These are phyloP conservation scores for Sporobolomyces roseus DNA, from an alignment of 768 basidiomycete species.

Conservation along the genomic window DNA sequence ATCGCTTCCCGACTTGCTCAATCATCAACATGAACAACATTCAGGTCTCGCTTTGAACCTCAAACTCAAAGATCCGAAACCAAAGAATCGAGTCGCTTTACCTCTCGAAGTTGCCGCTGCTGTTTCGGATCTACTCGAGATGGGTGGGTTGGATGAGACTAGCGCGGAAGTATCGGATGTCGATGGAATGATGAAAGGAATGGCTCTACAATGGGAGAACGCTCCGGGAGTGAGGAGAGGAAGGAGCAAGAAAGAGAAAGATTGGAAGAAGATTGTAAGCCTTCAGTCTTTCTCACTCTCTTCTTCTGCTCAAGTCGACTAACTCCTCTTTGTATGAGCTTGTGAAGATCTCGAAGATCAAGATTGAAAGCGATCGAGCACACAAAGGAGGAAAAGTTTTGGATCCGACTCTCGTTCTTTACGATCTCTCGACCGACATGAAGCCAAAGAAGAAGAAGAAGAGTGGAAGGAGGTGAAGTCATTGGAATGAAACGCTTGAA, in stretches of 20 bases:
- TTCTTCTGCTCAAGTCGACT: not conserved
- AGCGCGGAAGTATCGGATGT: not conserved
- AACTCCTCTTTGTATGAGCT: not conserved
- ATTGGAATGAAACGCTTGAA: not conserved
- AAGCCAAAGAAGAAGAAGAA: not conserved
- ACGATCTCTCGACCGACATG: not conserved
- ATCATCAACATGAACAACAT: slow-evolving; percentile 6
- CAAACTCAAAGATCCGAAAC: not conserved
- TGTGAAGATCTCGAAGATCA: slow-evolving; percentile 7
- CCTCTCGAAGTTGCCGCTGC: not conserved
- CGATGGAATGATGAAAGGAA: not conserved
- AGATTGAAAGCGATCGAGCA: not conserved
- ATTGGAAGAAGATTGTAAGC: slow-evolving; percentile 8
- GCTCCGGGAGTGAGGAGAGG: not conserved
- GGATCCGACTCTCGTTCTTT: not conserved
- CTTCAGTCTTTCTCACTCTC: not conserved
- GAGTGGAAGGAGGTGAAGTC: not conserved
- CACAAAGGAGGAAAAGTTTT: not conserved
- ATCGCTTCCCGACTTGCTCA: not conserved
- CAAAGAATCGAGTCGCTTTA: not conserved
- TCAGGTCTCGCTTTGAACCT: not conserved
- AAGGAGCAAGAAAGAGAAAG: not conserved
- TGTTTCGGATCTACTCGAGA: not conserved
- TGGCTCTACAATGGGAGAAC: slow-evolving; percentile 6
- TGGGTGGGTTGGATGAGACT: not conserved